Percentiles rank a stretch among this genome's conserved stretches.
Conservation (phyloP, 805 yeast genomes). For the Alloascoidea africana region DNA sequence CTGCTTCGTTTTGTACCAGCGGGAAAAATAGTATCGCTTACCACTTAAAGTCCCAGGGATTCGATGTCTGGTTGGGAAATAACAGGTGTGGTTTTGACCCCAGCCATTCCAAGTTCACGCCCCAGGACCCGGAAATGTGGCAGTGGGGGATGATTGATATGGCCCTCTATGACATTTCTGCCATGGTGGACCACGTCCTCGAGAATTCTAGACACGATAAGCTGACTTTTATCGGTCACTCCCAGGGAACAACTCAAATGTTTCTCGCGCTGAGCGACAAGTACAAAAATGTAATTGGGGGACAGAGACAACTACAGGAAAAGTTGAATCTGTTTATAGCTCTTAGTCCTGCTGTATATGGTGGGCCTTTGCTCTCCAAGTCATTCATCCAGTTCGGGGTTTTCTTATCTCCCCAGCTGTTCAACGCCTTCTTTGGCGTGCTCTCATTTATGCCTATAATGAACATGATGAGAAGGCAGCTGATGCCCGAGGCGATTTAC, state of each 20-base stretch:
- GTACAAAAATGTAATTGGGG: slow-evolving; percentile 13
- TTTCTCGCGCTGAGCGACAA: slow-evolving; percentile 50
- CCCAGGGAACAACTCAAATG: slow-evolving; percentile 88
- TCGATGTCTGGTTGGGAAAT: slow-evolving; percentile 86
- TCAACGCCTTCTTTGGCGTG: slow-evolving; percentile 45
- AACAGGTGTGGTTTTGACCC: slow-evolving; percentile 81
- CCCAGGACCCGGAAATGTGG: slow-evolving; percentile 53
- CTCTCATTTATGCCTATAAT: slow-evolving; percentile 68
- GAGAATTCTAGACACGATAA: slow-evolving; percentile 22
- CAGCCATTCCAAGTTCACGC: slow-evolving; percentile 33
- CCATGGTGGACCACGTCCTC: slow-evolving; percentile 49
- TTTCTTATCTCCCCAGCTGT: slow-evolving; percentile 10
- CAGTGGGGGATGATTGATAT: slow-evolving; percentile 84
- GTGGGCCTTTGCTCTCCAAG: slow-evolving; percentile 58
- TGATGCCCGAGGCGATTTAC: slow-evolving; percentile 35
- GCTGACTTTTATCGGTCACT: slow-evolving; percentile 62
- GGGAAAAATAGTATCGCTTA: slow-evolving; percentile 66
- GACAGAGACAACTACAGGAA: slow-evolving; percentile 22
- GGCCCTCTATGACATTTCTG: slow-evolving; percentile 65
- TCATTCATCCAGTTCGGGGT: slow-evolving; percentile 16
- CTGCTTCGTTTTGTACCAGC: slow-evolving; percentile 74
- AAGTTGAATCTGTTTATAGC: slow-evolving; percentile 59
- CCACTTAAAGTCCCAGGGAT: slow-evolving; percentile 40
- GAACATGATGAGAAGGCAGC: slow-evolving; percentile 34
- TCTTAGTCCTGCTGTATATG: slow-evolving; percentile 84